Evolutionary conservation across 371 early-diverging fungal genomes (phyloP), one percentile per base, ranked within the genome.

Genomic region (Circinella minor): DNA sequence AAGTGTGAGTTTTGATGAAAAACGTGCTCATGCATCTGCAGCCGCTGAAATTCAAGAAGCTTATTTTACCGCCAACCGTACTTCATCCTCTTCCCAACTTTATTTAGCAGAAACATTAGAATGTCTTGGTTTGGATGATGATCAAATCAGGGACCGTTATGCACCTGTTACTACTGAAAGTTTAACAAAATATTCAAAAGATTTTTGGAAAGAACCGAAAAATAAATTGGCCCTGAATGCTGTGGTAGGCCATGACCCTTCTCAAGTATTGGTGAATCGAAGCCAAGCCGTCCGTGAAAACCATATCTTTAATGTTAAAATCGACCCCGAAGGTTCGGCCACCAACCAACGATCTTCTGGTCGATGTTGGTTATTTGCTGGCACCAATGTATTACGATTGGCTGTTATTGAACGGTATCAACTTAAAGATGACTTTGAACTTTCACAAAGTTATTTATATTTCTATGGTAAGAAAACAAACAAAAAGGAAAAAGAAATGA

Each of bases 301-400:
- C 38, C 88, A 88, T 70, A 79, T 86, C 17, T 91, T 88, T 70
- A 88, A 88, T 57, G 85, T 87, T 67, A 88, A 89, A 68, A 74
- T 91, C 39, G 86, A 87, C 7, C 49, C 81, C 9, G 92, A 91
- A 74, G 86, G 85, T 49, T 70, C 77, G 60, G 88, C 89, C 51
- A 94, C 94, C 27, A 89, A 94, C 80, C 94, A 94, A 77, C 89
- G 89, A 72, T 81, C 81, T 71, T 89, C 89, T n/a, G 94, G 94
- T 18, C 88, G 94, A 17, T 94, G 94, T 83, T 94, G 94, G 94
- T 71, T 94, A 48, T 94, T 94, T 84, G 94, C 94, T 20, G 93
- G 80, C 49, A 79, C 83, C 36, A 82, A 83, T 65, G 79, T 82
- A 4, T 66, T 82, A 63, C 74, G 80, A 49, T 68, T 77, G 34